Conservation (phyloP, 2,329 filamentous ascomycete species). For the Colletotrichum sp. region DNA sequence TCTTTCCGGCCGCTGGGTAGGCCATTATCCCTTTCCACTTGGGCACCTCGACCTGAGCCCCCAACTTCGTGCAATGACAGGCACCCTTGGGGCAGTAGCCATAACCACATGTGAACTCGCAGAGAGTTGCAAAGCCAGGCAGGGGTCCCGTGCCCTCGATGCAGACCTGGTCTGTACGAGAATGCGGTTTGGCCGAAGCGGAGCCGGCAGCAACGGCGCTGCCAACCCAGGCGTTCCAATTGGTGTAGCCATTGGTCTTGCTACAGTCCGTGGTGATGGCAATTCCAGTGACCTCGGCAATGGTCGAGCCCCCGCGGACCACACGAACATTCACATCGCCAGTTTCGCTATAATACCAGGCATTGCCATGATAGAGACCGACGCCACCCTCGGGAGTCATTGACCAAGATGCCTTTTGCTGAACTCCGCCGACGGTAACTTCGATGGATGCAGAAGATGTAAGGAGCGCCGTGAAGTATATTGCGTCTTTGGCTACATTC, state of each 20-base stretch:
- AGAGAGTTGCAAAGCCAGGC: constrained; percentile 34
- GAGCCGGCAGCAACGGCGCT: neutral
- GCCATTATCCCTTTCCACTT: neutral
- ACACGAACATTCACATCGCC: constrained; percentile 18
- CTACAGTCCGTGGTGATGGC: neutral
- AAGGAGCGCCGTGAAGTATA: constrained; percentile 29
- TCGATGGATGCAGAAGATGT: constrained; percentile 26
- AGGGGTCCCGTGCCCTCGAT: constrained; percentile 22
- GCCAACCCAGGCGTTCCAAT: constrained; percentile 18
- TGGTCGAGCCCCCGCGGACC: neutral
- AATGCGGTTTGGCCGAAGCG: neutral
- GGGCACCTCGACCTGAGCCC: neutral
- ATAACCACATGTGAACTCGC: constrained; percentile 32
- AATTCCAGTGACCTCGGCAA: neutral
- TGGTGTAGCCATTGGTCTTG: neutral
- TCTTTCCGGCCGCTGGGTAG: neutral
- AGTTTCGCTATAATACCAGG: neutral
- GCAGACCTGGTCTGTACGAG: constrained; percentile 20
- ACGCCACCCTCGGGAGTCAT: neutral
- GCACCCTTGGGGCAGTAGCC: constrained; percentile 29
- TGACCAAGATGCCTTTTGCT: accelerated
- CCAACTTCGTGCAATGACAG: constrained; percentile 19
- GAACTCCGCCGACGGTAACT: neutral
- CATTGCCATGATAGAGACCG: neutral
- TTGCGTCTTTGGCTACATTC: constrained; percentile 5